phyloP scores from a whole-genome alignment of 148 eudicot species.

The Selenicereus undatus region DNA sequence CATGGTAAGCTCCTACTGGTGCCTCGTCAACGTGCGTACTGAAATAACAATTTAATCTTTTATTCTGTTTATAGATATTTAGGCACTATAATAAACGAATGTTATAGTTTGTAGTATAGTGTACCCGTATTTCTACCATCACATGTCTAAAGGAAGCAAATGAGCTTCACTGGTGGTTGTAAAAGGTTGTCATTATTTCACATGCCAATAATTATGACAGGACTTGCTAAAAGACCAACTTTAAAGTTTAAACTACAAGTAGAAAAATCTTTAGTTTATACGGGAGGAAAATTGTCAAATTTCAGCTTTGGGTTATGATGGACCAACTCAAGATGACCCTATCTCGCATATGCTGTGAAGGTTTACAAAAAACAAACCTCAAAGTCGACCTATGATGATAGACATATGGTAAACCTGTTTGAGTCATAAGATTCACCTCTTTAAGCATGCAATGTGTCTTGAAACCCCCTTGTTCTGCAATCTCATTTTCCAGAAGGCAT shows the following conservation, averaged over 20 bases:
- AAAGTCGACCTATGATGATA: neutral
- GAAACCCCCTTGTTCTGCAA: no score
- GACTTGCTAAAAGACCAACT: neutral
- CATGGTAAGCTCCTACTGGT: constrained; percentile 47
- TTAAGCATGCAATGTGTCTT: neutral
- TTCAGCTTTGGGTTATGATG: no score
- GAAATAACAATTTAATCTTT: neutral
- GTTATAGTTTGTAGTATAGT: neutral
- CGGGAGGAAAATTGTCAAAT: no score
- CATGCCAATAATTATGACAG: neutral
- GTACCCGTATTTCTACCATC: neutral
- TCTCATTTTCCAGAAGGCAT: neutral
- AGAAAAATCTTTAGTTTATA: no score
- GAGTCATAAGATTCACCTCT: neutral
- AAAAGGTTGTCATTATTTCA: neutral
- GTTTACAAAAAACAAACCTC: neutral
- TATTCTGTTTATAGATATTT: neutral
- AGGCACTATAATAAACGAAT: neutral
- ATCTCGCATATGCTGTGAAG: neutral
- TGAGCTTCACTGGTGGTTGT: neutral
- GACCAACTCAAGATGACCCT: no score
- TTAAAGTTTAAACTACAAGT: neutral
- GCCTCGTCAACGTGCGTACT: neutral
- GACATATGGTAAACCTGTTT: neutral
- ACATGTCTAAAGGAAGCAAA: neutral